Evolutionary conservation across 495 filamentous ascomycete genomes (phyloP).

Genomic region (Durotheca rogersii): DNA sequence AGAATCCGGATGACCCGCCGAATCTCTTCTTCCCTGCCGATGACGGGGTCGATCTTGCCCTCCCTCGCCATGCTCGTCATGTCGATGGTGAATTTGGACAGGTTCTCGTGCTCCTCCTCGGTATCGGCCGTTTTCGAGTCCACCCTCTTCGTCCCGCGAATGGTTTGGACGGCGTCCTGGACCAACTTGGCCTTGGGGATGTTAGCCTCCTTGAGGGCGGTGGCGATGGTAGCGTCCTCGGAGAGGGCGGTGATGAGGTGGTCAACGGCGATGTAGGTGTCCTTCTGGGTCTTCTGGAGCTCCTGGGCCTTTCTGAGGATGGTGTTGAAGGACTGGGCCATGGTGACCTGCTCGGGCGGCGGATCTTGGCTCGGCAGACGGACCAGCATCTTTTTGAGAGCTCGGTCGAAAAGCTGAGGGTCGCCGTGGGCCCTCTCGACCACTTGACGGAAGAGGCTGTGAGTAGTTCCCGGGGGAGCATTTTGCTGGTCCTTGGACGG

Average conservation of each 20-base stretch:
- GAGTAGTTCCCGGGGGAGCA: conserved; percentile 58
- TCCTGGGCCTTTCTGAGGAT: conserved; percentile 81
- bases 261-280: conserved; percentile 89
- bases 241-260: conserved; percentile 82
- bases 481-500: conserved; percentile 74
- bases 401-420: conserved; percentile 79
- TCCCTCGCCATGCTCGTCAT: conserved; percentile 93
- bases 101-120: conserved; percentile 85
- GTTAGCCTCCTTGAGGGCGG: conserved; percentile 77
- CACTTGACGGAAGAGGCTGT: conserved; percentile 87
- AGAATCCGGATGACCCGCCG: conserved; percentile 90
- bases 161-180: conserved; percentile 81
- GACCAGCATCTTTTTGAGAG: conserved; percentile 87
- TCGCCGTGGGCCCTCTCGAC: conserved; percentile 93
- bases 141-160: conserved; percentile 86
- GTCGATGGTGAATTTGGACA: conserved; percentile 97
- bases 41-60: conserved; percentile 97
- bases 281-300: conserved; percentile 93
- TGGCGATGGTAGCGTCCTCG: conserved; percentile 74
- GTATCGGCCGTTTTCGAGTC: conserved; percentile 94
- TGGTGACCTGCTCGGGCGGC: conserved; percentile 80
- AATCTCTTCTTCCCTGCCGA: conserved; percentile 96
- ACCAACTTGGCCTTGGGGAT: conserved; percentile 89
- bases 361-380: conserved; percentile 91
- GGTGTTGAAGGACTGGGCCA: conserved; percentile 77